Evolutionary conservation across 441 rosid genomes (phyloP).

Genomic region (Omphalea diandra): DNA sequence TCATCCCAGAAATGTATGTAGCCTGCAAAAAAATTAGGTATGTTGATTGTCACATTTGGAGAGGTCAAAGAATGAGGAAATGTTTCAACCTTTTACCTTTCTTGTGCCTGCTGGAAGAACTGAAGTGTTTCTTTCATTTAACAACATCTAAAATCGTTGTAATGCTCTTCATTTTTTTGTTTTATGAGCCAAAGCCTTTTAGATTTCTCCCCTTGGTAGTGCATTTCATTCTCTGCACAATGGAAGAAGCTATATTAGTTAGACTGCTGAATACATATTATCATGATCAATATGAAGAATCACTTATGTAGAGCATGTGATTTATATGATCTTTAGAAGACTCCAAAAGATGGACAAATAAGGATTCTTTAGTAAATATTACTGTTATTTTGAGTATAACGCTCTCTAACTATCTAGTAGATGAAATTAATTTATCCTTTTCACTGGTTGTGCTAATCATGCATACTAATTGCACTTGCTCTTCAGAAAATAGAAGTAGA

Average conservation of each 20-base stretch:
- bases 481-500: constrained; percentile 34
- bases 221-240: constrained; percentile 31
- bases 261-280: background rate
- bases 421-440: background rate
- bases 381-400: background rate
- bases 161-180: constrained; percentile 34
- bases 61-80: background rate
- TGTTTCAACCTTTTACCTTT: constrained; percentile 23
- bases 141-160: constrained; percentile 31
- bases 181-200: constrained; percentile 33
- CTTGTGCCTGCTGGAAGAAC: constrained; percentile 37
- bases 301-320: background rate
- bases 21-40: constrained; percentile 27
- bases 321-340: background rate
- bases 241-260: background rate
- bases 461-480: constrained; percentile 19
- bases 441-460: background rate
- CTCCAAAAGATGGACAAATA: background rate
- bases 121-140: constrained; percentile 29
- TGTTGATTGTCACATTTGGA: background rate
- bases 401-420: too few relatives aligned
- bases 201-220: constrained; percentile 37
- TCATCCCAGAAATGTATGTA: constrained; percentile 38
- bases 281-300: background rate
- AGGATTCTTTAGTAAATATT: background rate